Evolutionary conservation across 805 yeast species (phyloP).

Genomic region (Wickerhamiella allomyrinae): DNA sequence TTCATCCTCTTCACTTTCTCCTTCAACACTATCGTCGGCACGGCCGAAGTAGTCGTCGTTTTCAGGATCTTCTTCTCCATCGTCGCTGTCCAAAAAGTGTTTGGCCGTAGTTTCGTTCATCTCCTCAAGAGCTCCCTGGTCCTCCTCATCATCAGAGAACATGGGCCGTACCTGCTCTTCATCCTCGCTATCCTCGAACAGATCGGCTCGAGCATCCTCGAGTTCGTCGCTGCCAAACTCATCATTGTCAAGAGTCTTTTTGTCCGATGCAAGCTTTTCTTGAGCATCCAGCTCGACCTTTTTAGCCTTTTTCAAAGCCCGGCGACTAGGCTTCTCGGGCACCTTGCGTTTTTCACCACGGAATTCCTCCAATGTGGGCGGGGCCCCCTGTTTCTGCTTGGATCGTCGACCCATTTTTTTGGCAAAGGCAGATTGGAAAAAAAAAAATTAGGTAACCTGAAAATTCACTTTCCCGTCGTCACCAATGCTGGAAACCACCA

Average conservation of each 20-base stretch:
- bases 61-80: slow-evolving; percentile 9
- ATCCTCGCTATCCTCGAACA: slow-evolving; percentile 48
- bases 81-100: slow-evolving; percentile 15
- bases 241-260: slow-evolving; percentile 52
- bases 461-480: too few relatives aligned
- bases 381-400: slow-evolving; percentile 83
- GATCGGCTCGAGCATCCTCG: slow-evolving; percentile 35
- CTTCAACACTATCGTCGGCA: slow-evolving; percentile 6
- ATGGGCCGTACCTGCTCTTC: slow-evolving; percentile 41
- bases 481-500: slow-evolving; percentile 14
- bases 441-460: slow-evolving; percentile 5
- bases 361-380: slow-evolving; percentile 80
- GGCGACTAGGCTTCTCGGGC: slow-evolving; percentile 18
- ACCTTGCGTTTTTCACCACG: slow-evolving; percentile 23
- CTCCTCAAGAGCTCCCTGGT: slow-evolving; percentile 38
- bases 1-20: slow-evolving; percentile 16
- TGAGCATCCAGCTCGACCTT: slow-evolving; percentile 16
- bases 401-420: slow-evolving; percentile 76
- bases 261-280: slow-evolving; percentile 13
- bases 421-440: not conserved
- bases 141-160: slow-evolving; percentile 65
- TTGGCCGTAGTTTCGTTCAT: slow-evolving; percentile 19
- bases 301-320: slow-evolving; percentile 20
- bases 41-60: slow-evolving; percentile 14
- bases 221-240: slow-evolving; percentile 40